Conservation (phyloP, 2,329 filamentous ascomycete genomes). For the Paecilomyces fulvus region DNA sequence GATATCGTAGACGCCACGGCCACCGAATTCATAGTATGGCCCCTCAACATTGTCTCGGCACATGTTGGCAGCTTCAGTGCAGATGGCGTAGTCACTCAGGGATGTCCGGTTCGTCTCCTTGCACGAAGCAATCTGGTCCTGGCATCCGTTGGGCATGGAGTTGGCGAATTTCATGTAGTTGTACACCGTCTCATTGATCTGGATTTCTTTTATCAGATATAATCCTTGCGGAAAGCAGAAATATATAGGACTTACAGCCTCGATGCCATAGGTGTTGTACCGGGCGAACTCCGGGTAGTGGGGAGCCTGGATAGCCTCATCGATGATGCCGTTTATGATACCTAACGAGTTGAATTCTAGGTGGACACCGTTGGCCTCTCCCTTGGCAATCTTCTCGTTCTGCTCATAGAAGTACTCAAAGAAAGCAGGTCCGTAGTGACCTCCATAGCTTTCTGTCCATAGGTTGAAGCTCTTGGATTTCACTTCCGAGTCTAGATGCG, state of each 20-base stretch:
- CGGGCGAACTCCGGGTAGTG: slow-evolving; percentile 46
- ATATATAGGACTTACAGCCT: slow-evolving; percentile 16
- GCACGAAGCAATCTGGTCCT: slow-evolving; percentile 60
- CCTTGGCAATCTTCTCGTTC: slow-evolving; percentile 47
- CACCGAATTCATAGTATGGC: slow-evolving; percentile 47
- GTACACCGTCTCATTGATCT: slow-evolving; percentile 51
- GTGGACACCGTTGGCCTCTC: slow-evolving; percentile 38
- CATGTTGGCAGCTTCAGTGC: slow-evolving; percentile 46
- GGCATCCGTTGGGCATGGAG: slow-evolving; percentile 52
- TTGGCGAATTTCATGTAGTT: slow-evolving; percentile 51
- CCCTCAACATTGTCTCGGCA: slow-evolving; percentile 51
- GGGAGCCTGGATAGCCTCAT: slow-evolving; percentile 42
- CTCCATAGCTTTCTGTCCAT: slow-evolving; percentile 49
- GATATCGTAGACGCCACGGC: slow-evolving; percentile 54
- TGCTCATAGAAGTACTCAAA: slow-evolving; percentile 51
- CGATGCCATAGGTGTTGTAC: slow-evolving; percentile 50
- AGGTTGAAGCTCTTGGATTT: slow-evolving; percentile 49
- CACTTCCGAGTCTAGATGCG: slow-evolving; percentile 41
- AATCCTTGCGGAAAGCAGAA: neutral
- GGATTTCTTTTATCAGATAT: neutral
- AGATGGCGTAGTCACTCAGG: slow-evolving; percentile 42
- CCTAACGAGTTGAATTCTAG: slow-evolving; percentile 48
- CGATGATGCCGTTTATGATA: slow-evolving; percentile 50
- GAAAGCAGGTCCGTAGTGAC: slow-evolving; percentile 48
- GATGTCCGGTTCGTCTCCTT: slow-evolving; percentile 51